A percentile compares a stretch with the other conserved stretches of the same genome.
Evolutionary conservation across 1,139 yeast genomes (phyloP).

Genomic region (Sugiyamaella sp.): DNA sequence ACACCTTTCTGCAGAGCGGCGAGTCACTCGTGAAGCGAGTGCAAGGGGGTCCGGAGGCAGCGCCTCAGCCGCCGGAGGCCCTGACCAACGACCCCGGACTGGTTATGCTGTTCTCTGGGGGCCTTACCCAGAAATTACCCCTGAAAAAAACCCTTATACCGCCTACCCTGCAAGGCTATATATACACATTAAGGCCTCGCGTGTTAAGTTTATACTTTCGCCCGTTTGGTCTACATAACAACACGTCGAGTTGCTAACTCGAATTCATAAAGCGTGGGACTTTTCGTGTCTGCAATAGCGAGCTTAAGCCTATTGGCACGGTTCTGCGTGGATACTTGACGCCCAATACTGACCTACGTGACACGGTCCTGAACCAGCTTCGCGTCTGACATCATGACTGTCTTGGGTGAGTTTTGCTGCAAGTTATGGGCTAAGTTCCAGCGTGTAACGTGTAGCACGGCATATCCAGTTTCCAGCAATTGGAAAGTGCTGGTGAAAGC

Average conservation of each 20-base stretch:
- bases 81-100: too few species aligned
- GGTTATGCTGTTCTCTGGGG: too few species aligned
- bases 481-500: neutral
- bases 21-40: too few species aligned
- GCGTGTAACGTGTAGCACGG: neutral
- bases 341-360: neutral
- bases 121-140: conserved; percentile 2
- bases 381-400: conserved; percentile 12
- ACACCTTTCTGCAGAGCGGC: too few species aligned
- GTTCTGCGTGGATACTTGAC: neutral
- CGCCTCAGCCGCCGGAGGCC: neutral
- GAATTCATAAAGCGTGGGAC: neutral
- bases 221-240: conserved; percentile 5
- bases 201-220: conserved; percentile 12
- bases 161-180: conserved; percentile 10
- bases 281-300: neutral
- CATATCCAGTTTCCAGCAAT: too few species aligned
- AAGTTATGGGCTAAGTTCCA: conserved; percentile 5
- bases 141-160: conserved; percentile 13
- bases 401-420: conserved; percentile 3
- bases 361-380: neutral
- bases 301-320: neutral
- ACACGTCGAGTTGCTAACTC: too few species aligned
- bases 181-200: conserved; percentile 12
- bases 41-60: neutral